Percentiles rank a stretch among this genome's conserved stretches.
Evolutionary conservation across 768 basidiomycete species (phyloP).

Genomic region (Phanerochaete carnosa): DNA sequence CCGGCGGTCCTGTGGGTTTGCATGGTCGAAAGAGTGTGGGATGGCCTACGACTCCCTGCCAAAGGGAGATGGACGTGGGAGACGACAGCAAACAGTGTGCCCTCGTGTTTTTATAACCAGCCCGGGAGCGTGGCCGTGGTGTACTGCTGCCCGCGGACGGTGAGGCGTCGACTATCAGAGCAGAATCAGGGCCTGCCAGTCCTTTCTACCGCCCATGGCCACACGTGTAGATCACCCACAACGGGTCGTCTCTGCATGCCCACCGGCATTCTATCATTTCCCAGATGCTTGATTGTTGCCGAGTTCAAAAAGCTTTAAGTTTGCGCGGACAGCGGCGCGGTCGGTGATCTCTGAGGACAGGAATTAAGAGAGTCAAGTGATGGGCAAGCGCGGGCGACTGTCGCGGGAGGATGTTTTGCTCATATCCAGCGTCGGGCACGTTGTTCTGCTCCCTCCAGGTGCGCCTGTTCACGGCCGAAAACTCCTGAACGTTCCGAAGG

Average conservation of each 20-base stretch:
- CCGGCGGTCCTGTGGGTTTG: constrained; percentile 16
- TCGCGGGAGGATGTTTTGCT: not conserved
- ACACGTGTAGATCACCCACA: constrained; percentile 6
- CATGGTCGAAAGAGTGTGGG: constrained; percentile 14
- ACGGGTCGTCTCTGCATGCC: not conserved
- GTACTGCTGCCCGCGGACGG: not conserved
- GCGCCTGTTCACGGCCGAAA: not conserved
- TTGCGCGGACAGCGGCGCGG: not conserved
- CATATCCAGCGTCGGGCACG: not conserved
- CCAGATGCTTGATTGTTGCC: not conserved
- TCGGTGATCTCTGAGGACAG: not conserved
- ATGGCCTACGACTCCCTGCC: constrained; percentile 5
- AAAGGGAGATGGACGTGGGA: constrained; percentile 7
- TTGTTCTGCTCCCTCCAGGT: not conserved
- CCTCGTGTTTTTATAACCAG: constrained; percentile 3
- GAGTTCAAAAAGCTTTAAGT: not conserved
- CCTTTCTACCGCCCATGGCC: not conserved
- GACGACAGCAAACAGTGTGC: not conserved
- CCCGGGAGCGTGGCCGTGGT: constrained; percentile 2
- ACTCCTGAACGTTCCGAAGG: not conserved
- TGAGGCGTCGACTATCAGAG: constrained; percentile 5
- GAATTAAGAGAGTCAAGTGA: not conserved
- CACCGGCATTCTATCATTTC: not conserved
- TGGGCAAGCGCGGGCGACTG: not conserved
- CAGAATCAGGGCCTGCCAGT: constrained; percentile 1